A percentile compares a stretch with the other conserved stretches of the same genome.
These are phyloP conservation scores for Cercophora scortea DNA, from an alignment of 495 filamentous ascomycete species.

Conservation along the genomic window DNA sequence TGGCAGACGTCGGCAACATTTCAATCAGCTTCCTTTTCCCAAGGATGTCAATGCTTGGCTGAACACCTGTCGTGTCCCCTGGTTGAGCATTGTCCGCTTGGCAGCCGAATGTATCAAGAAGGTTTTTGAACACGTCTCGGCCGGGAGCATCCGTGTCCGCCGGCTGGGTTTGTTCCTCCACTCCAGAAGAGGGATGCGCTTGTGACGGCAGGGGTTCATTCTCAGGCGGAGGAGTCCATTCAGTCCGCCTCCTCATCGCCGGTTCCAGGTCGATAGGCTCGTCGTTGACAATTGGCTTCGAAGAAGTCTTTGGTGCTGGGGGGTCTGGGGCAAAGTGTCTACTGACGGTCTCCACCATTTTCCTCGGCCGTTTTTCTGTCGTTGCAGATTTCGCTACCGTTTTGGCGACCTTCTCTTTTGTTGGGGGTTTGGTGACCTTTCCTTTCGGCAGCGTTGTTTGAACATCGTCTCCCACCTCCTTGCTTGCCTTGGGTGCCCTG, in stretches of 20 bases:
- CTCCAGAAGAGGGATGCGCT: no score
- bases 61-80: neutral
- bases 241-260: constrained; percentile 40
- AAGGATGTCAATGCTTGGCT: constrained; percentile 16
- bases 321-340: constrained; percentile 24
- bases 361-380: constrained; percentile 17
- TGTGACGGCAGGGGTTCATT: constrained; percentile 5
- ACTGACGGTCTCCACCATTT: constrained; percentile 25
- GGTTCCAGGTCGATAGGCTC: constrained; percentile 29
- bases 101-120: constrained; percentile 24
- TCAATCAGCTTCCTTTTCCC: constrained; percentile 47
- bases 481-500: constrained; percentile 4
- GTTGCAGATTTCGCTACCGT: constrained; percentile 24
- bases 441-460: constrained; percentile 25
- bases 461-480: constrained; percentile 11
- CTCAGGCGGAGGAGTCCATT: constrained; percentile 53
- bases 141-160: no score
- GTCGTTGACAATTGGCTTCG: constrained; percentile 6
- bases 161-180: no score
- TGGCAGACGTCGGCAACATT: constrained; percentile 25
- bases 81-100: constrained; percentile 5
- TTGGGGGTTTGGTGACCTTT: constrained; percentile 25
- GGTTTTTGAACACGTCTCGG: constrained; percentile 22
- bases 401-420: constrained; percentile 15
- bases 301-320: constrained; percentile 3